These are phyloP conservation scores for Elongisporangium prolatum DNA, from an alignment of 352 stramenopile genomes.

Conservation along the genomic window DNA sequence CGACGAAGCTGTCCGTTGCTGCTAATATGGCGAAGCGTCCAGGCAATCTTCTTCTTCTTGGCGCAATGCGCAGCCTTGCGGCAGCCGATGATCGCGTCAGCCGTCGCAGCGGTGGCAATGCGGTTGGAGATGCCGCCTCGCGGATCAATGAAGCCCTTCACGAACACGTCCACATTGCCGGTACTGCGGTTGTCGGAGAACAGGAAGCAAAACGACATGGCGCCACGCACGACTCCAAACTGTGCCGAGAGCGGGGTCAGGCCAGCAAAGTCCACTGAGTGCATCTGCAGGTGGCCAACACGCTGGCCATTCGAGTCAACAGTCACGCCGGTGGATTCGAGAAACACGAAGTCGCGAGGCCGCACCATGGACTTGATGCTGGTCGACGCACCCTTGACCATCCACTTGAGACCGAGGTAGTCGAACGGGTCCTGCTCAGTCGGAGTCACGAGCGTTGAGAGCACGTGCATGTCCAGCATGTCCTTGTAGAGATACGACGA, in stretches of 20 bases:
- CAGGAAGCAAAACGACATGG: slow-evolving; percentile 28
- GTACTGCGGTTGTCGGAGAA: slow-evolving; percentile 16
- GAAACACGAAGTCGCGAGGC: slow-evolving; percentile 48
- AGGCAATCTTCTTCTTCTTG: slow-evolving; percentile 30
- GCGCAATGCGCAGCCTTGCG: slow-evolving; percentile 8
- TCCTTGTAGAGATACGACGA: slow-evolving; percentile 17
- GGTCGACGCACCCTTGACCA: slow-evolving; percentile 37
- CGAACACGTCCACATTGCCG: slow-evolving; percentile 23
- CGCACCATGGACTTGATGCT: slow-evolving; percentile 43
- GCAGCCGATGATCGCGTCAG: slow-evolving; percentile 20
- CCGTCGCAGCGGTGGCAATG: slow-evolving; percentile 12
- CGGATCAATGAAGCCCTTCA: slow-evolving; percentile 31
- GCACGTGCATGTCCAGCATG: slow-evolving; percentile 40
- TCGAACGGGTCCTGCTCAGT: slow-evolving; percentile 35
- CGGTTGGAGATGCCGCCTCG: slow-evolving; percentile 17
- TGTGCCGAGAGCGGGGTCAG: slow-evolving; percentile 10
- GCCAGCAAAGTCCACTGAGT: slow-evolving; percentile 26
- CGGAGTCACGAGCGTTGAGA: slow-evolving; percentile 29
- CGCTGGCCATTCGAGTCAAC: slow-evolving; percentile 18
- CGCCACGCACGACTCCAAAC: slow-evolving; percentile 22
- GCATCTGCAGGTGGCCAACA: slow-evolving; percentile 25
- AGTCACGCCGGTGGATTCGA: slow-evolving; percentile 46
- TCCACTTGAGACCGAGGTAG: slow-evolving; percentile 42
- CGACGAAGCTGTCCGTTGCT: not conserved
- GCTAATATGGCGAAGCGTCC: slow-evolving; percentile 19